A percentile compares a stretch with the other conserved stretches of the same genome.
These are phyloP conservation scores for Amanita thiersii DNA, from an alignment of 768 basidiomycete genomes.

Conservation along the genomic window DNA sequence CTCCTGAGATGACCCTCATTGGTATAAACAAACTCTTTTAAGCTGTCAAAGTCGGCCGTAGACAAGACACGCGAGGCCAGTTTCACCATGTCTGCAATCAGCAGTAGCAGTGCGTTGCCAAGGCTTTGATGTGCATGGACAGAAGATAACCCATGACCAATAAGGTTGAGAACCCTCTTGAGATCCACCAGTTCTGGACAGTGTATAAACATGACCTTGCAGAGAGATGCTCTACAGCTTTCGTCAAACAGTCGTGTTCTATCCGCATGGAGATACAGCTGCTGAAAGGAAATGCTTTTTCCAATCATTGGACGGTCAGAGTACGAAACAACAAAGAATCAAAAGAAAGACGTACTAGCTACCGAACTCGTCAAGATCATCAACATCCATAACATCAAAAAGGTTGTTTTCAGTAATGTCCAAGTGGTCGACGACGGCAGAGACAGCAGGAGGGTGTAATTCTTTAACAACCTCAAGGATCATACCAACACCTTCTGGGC, in stretches of 20 bases:
- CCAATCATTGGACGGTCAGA: conserved; percentile 3
- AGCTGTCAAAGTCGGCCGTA: conserved; percentile 18
- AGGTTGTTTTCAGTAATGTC: conserved; percentile 33
- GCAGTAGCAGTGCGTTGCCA: conserved; percentile 22
- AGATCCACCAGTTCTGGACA: conserved; percentile 19
- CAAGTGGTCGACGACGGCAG: conserved; percentile 33
- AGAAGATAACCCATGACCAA: conserved; percentile 24
- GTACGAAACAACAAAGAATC: conserved; percentile 4
- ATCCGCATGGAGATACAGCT: conserved; percentile 31
- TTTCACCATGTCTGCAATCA: conserved; percentile 30
- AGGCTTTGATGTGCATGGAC: conserved; percentile 15
- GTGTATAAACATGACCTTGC: conserved; percentile 21
- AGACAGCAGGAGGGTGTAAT: conserved; percentile 33
- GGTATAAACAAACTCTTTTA: conserved; percentile 35
- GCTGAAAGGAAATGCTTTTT: conserved; percentile 30
- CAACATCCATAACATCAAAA: conserved; percentile 29
- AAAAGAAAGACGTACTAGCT: conserved; percentile 18
- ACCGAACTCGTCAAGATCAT: not conserved
- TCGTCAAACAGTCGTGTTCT: conserved; percentile 18
- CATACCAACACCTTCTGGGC: conserved; percentile 28
- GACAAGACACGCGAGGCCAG: conserved; percentile 19
- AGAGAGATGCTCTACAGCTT: conserved; percentile 24
- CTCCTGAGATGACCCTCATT: conserved; percentile 22
- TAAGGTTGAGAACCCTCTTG: conserved; percentile 27
- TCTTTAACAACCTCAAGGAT: conserved; percentile 29